Conservation (phyloP, 1,284 basidiomycete genomes). For the Fomitiporia mediterranea region DNA sequence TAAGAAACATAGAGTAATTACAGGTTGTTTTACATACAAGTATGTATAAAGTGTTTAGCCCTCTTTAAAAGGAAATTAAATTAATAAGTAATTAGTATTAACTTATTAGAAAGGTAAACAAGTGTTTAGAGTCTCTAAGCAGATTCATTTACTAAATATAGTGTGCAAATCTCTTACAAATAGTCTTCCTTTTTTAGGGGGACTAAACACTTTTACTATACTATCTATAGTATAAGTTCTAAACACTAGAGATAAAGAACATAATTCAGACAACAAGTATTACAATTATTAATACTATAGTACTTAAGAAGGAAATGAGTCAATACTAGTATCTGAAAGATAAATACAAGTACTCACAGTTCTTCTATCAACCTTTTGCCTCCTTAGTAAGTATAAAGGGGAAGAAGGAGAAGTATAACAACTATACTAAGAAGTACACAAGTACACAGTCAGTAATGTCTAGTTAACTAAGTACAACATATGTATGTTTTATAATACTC, state of each 20-base stretch:
- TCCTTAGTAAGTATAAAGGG: conserved; percentile 53
- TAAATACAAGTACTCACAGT: conserved; percentile 32
- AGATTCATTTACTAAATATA: too few species aligned
- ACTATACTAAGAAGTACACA: conserved; percentile 60
- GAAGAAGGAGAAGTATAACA: conserved; percentile 60
- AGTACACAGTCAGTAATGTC: conserved; percentile 63
- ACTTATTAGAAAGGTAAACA: too few species aligned
- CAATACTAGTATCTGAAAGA: background rate
- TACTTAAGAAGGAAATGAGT: background rate
- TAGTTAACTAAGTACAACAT: conserved; percentile 34
- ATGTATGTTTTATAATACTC: conserved; percentile 22
- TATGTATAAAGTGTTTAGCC: too few species aligned
- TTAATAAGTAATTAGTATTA: too few species aligned
- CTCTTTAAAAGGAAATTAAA: too few species aligned
- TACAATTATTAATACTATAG: conserved; percentile 48
- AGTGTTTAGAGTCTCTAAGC: too few species aligned
- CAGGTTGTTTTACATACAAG: conserved; percentile 47
- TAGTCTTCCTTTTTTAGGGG: too few species aligned
- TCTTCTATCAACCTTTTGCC: conserved; percentile 41
- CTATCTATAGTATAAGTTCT: conserved; percentile 47
- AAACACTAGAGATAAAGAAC: conserved; percentile 39
- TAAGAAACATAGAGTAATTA: conserved; percentile 53
- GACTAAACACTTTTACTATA: too few species aligned
- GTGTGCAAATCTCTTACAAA: too few species aligned
- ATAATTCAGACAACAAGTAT: conserved; percentile 50